A percentile compares a stretch with the other conserved stretches of the same genome.
Evolutionary conservation across 495 filamentous ascomycete species (phyloP).

Genomic region (Penicillium roqueforti): DNA sequence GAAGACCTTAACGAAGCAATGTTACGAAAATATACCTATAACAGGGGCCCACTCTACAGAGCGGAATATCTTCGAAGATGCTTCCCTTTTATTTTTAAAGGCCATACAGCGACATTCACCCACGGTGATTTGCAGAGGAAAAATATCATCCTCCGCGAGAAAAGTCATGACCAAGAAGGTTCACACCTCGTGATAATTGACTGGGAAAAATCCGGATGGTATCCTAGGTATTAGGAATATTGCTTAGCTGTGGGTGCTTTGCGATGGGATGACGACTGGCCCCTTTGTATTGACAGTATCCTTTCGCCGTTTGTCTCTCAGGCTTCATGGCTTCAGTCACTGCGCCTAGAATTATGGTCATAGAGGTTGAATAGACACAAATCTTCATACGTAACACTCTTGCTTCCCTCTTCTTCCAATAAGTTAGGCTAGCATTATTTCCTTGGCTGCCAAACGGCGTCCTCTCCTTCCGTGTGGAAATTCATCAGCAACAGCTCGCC

Average conservation of each 20-base stretch:
- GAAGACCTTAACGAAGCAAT: constrained; percentile 29
- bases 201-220: constrained; percentile 44
- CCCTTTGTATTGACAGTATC: constrained; percentile 28
- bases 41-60: constrained; percentile 20
- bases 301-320: too few species aligned
- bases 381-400: too few species aligned
- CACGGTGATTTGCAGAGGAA: constrained; percentile 24
- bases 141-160: constrained; percentile 14
- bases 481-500: too few species aligned
- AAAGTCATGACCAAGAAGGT: constrained; percentile 19
- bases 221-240: constrained; percentile 44
- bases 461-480: too few species aligned
- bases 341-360: too few species aligned
- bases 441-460: too few species aligned
- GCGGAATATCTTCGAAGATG: constrained; percentile 31
- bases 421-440: too few species aligned
- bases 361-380: too few species aligned
- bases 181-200: constrained; percentile 35
- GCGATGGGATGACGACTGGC: constrained; percentile 37
- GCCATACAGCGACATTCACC: constrained; percentile 15
- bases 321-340: too few species aligned
- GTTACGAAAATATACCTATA: constrained; percentile 23
- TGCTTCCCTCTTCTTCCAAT: too few species aligned
- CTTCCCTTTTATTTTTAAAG: constrained; percentile 21
- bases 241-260: constrained; percentile 24